Base-by-base conservation (phyloP, 495 filamentous ascomycete genomes). In the Daldinia caldariorum region DNA sequence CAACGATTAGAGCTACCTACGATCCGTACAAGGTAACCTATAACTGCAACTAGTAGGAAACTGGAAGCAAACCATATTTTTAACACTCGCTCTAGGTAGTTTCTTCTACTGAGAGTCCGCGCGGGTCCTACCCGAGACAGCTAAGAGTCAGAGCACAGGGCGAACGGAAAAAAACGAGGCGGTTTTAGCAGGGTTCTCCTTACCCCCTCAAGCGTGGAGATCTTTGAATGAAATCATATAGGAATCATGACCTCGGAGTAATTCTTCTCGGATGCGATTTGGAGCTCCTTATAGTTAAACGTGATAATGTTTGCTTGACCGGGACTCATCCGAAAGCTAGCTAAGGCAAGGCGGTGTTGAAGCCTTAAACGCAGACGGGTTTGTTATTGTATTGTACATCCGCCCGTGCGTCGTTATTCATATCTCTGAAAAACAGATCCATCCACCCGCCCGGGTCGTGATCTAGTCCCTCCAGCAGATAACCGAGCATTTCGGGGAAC, bases 61-160 rank as follows among this genome's bases (percentile, higher is more conserved):
- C 50, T 26, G 3, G 26, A 53, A 37, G 18, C 32, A 47, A 69
- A 59, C 18, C 35, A 54, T 13, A 53, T 50, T 32, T 32, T 49
- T 12, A 34, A 58, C 37, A 12, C 9, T 45, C 31, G n/a, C 54
- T 34, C 9, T 55, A 16, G 16, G 47, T 35, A 54, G 50, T 41
- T 39, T 54, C 34, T 35, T 35, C 9, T 35, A 37, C 61, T 50
- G 16, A 39, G n/a, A 53, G 41, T 47, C 32, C 58, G 58, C 58
- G 58, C 62, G 62, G 68, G 35, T 53, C 43, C 22, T 32, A 66
- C 31, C 68, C 62, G 68, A 66, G 68, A 66, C 68, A 61, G 49
- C 35, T 20, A 63, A 50, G 43, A 20, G 31, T 41, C 39, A 57
- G 63, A 26, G 31, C 34, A 37, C 18, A 32, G 29, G 26, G 56